phyloP scores from a whole-genome alignment of 345 rosid genomes.

The Passiflora organensis region DNA sequence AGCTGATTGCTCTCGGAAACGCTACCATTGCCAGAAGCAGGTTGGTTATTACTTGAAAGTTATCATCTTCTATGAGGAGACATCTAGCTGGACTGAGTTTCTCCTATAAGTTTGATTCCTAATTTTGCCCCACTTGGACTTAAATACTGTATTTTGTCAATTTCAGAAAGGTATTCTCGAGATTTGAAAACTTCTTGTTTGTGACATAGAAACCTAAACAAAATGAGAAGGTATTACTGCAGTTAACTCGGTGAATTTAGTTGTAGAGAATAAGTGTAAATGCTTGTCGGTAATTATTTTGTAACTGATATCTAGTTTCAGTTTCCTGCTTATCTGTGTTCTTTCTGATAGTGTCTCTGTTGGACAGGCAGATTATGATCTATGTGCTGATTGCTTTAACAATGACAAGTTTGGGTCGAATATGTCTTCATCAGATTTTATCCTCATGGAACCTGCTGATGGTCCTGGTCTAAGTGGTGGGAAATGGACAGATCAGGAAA shows the following conservation, averaged over 20 bases:
- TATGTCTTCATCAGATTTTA: constrained; percentile 92
- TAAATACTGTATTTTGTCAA: not conserved
- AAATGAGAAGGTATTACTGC: too few relatives aligned
- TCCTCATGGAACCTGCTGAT: constrained; percentile 96
- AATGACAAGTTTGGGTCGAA: constrained; percentile 79
- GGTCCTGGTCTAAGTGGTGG: constrained; percentile 73
- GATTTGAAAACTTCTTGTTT: not conserved
- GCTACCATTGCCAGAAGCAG: constrained; percentile 98
- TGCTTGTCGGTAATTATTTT: not conserved
- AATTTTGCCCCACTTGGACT: not conserved
- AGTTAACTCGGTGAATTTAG: not conserved
- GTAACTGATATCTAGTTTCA: not conserved
- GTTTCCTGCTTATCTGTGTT: constrained; percentile 9
- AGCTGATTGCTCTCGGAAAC: constrained; percentile 97
- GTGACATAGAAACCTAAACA: too few relatives aligned
- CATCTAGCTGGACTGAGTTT: not conserved
- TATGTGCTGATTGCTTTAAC: constrained; percentile 87
- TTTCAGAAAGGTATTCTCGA: not conserved
- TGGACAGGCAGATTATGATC: constrained; percentile 99
- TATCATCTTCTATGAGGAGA: constrained; percentile 3
- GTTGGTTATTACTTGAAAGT: constrained; percentile 35
- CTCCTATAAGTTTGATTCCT: not conserved
- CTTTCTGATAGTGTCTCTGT: constrained; percentile 26
- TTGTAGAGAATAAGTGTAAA: not conserved
- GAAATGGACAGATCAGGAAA: constrained; percentile 99